Conservation (phyloP, 495 filamentous ascomycete species). For the Aspergillus mulundensis region DNA sequence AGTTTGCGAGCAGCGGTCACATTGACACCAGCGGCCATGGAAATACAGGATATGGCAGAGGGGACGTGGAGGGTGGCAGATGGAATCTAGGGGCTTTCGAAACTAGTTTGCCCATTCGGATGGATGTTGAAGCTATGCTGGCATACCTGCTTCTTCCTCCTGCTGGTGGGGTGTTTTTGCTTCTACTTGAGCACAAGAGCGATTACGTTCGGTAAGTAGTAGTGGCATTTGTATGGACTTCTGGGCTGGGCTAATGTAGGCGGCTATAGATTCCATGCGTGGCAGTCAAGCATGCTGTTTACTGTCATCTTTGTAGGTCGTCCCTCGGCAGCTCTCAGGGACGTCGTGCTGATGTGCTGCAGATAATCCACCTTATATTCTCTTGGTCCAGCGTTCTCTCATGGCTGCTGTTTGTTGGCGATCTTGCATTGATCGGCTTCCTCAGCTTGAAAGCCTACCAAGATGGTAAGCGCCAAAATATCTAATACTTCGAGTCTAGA, state of each 20-base stretch:
- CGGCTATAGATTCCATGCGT: constrained; percentile 77
- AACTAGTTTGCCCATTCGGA: constrained; percentile 71
- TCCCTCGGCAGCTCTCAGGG: background rate
- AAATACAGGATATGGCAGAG: constrained; percentile 30
- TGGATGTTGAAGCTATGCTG: constrained; percentile 86
- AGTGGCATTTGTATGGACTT: background rate
- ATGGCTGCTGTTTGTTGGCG: constrained; percentile 74
- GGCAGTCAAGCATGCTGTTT: constrained; percentile 89
- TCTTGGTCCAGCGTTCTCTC: constrained; percentile 78
- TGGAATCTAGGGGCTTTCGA: constrained; percentile 74
- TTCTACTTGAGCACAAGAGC: constrained; percentile 87
- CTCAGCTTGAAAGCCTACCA: constrained; percentile 74
- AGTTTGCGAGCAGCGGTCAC: constrained; percentile 28
- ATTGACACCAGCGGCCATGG: constrained; percentile 23
- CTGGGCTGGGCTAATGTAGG: no score
- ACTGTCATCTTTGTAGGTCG: constrained; percentile 69
- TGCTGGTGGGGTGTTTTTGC: constrained; percentile 75
- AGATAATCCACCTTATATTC: constrained; percentile 77
- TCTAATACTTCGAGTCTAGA: background rate
- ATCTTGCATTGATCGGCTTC: constrained; percentile 73
- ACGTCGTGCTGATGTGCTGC: background rate
- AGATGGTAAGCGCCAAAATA: constrained; percentile 57
- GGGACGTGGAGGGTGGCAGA: constrained; percentile 48
- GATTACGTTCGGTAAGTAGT: constrained; percentile 84
- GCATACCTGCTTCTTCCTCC: constrained; percentile 87